These are phyloP conservation scores for Ajuga reptans DNA, from an alignment of 305 asterid species.

Conservation along the genomic window DNA sequence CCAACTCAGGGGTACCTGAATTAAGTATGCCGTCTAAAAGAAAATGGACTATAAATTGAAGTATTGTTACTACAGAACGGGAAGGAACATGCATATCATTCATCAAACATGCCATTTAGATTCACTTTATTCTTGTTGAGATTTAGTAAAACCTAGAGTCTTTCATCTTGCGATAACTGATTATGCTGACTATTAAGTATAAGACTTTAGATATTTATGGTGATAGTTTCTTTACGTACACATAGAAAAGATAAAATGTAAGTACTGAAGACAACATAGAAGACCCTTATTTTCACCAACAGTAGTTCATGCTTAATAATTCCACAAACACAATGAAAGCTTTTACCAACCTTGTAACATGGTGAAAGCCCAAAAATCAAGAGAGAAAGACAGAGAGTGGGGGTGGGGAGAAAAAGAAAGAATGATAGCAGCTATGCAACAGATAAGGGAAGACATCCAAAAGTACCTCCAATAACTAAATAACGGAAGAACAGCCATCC, in stretches of 20 bases:
- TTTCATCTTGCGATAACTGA: background rate
- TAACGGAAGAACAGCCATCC: constrained; percentile 98
- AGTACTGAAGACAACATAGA: background rate
- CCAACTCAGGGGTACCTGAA: background rate
- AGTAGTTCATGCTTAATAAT: background rate
- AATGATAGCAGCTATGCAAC: constrained; percentile 4
- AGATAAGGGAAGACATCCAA: constrained; percentile 12
- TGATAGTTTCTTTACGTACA: background rate
- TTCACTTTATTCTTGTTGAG: background rate
- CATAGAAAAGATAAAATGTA: background rate
- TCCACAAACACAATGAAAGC: constrained; percentile 5
- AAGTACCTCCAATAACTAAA: constrained; percentile 90
- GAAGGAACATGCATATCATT: background rate
- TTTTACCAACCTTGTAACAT: constrained; percentile 1
- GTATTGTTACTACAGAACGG: background rate
- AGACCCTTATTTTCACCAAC: background rate
- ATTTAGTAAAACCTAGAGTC: background rate
- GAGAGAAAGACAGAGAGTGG: background rate
- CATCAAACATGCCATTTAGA: background rate
- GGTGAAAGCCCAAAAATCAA: constrained; percentile 10
- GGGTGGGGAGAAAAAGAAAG: background rate
- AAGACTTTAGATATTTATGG: background rate
- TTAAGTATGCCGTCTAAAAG: background rate
- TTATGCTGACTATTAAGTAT: background rate
- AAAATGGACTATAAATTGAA: background rate